Evolutionary conservation across 2,329 filamentous ascomycete genomes (phyloP).

Genomic region (Metarhizium brunneum): DNA sequence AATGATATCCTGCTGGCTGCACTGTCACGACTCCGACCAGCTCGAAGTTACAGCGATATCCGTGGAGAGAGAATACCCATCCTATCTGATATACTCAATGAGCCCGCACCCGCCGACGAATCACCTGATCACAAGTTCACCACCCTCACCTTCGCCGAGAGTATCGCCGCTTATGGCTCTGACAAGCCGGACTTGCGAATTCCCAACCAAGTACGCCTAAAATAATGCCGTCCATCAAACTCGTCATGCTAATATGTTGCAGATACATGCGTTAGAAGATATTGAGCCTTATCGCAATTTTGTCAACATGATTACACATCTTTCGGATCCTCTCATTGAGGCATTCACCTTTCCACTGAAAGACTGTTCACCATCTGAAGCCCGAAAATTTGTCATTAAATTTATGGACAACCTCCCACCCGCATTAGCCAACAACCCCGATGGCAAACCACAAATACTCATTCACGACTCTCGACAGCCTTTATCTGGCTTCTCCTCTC

Average conservation of each 20-base stretch:
- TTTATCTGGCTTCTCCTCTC: conserved; percentile 63
- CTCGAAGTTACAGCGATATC: conserved; percentile 55
- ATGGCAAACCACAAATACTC: conserved; percentile 74
- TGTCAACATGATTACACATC: conserved; percentile 62
- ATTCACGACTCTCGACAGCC: conserved; percentile 66
- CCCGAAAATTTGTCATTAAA: conserved; percentile 50
- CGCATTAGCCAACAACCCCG: conserved; percentile 56
- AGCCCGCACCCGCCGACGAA: conserved; percentile 8
- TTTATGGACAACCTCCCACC: conserved; percentile 61
- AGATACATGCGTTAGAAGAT: conserved; percentile 58
- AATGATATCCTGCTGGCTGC: conserved; percentile 24
- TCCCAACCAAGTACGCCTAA: conserved; percentile 45
- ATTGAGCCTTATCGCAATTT: conserved; percentile 50
- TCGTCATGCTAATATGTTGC: conserved; percentile 11
- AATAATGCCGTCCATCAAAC: not conserved
- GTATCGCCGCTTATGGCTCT: conserved; percentile 72
- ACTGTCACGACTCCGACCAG: conserved; percentile 17
- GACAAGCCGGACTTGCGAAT: conserved; percentile 91
- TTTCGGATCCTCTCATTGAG: conserved; percentile 64
- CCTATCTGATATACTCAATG: conserved; percentile 15
- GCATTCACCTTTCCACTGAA: conserved; percentile 58
- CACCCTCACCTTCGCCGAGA: conserved; percentile 26
- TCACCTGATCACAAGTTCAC: conserved; percentile 22
- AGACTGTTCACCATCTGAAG: conserved; percentile 40
- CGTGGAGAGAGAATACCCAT: conserved; percentile 25